A percentile compares a stretch with the other conserved stretches of the same genome.
phyloP scores from a whole-genome alignment of 228 moss, liverwort and hornwort genomes.

The Sphagnum magellanicum region DNA sequence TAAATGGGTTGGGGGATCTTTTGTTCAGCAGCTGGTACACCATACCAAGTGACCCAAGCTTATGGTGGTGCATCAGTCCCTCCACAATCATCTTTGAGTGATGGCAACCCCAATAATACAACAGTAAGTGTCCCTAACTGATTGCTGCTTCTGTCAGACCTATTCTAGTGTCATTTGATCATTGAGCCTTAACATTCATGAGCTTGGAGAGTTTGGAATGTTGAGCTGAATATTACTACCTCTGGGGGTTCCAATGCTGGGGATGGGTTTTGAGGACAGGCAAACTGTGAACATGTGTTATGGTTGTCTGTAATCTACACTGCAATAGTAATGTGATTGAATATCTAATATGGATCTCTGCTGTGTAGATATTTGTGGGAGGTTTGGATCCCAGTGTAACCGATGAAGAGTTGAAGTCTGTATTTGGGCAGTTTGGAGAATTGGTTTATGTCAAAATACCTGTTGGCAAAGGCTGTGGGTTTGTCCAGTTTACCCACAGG shows the following conservation, averaged over 20 bases:
- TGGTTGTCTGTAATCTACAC: no score
- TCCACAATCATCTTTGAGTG: constrained; percentile 76
- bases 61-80: constrained; percentile 59
- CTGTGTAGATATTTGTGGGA: constrained; percentile 86
- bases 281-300: no score
- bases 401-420: constrained; percentile 88
- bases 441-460: constrained; percentile 98
- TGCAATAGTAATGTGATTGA: no score
- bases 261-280: no score
- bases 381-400: constrained; percentile 91
- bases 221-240: no score
- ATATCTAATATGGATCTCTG: no score
- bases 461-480: constrained; percentile 93
- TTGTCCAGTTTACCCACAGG: constrained; percentile 99
- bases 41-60: constrained; percentile 48
- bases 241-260: no score
- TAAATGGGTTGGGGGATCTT: constrained; percentile 22
- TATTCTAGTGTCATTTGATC: no score
- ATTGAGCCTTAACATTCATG: no score
- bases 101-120: constrained; percentile 97
- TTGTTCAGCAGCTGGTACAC: constrained; percentile 80
- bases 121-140: constrained; percentile 49
- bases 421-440: constrained; percentile 96
- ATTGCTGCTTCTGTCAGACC: no score
- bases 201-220: no score